Percentiles rank a stretch among this genome's conserved stretches.
Evolutionary conservation across 2,329 filamentous ascomycete genomes (phyloP).

Genomic region (Polychaeton citri): DNA sequence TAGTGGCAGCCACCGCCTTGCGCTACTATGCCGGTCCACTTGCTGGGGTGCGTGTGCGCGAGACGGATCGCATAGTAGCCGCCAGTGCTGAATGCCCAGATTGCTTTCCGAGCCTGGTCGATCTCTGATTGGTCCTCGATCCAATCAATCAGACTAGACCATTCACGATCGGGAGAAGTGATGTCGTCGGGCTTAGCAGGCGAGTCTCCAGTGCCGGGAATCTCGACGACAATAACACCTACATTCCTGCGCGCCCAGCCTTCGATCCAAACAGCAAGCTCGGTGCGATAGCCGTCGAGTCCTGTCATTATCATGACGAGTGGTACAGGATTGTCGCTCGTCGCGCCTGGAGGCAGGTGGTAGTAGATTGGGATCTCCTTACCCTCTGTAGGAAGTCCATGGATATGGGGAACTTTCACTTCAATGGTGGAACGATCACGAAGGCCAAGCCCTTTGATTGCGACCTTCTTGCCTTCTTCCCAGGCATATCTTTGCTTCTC

Average conservation of each 20-base stretch:
- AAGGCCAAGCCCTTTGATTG: conserved; percentile 41
- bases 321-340: conserved; percentile 31
- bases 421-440: conserved; percentile 48
- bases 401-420: conserved; percentile 46
- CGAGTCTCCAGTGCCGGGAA: conserved; percentile 45
- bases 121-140: conserved; percentile 33
- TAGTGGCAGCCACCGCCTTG: conserved; percentile 44
- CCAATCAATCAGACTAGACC: conserved; percentile 42
- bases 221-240: conserved; percentile 39
- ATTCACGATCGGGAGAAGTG: conserved; percentile 39
- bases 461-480: conserved; percentile 50
- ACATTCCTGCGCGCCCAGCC: conserved; percentile 37
- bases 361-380: conserved; percentile 50
- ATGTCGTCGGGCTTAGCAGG: conserved; percentile 35
- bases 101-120: conserved; percentile 34
- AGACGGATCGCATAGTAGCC: conserved; percentile 46
- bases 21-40: conserved; percentile 38
- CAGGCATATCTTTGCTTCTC: conserved; percentile 47
- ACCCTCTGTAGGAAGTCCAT: conserved; percentile 39
- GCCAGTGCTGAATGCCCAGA: conserved; percentile 47
- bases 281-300: conserved; percentile 46
- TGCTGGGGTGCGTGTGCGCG: conserved; percentile 43
- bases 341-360: conserved; percentile 40
- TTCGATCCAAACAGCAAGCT: conserved; percentile 39
- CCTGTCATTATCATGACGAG: conserved; percentile 45